Evolutionary conservation across 371 early-diverging fungal genomes (phyloP).

Genomic region (Nosema muscidifuracis): DNA sequence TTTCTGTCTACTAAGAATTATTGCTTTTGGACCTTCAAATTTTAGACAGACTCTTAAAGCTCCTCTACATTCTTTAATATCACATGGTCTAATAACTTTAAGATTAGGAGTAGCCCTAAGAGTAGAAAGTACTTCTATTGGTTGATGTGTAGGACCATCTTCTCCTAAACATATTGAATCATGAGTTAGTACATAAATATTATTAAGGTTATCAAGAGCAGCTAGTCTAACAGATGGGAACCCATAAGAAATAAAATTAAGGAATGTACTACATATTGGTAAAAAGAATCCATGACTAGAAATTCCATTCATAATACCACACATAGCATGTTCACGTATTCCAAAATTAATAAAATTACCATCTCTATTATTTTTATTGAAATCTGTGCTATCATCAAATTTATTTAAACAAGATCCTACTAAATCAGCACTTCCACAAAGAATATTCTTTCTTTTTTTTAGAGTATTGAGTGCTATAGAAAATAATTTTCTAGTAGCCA

Average conservation of each 20-base stretch:
- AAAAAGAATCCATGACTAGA: slow-evolving; percentile 73
- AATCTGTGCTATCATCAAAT: slow-evolving; percentile 82
- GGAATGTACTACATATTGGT: slow-evolving; percentile 85
- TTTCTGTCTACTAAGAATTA: slow-evolving; percentile 86
- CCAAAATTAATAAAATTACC: slow-evolving; percentile 89
- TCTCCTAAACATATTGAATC: slow-evolving; percentile 93
- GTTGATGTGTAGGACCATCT: slow-evolving; percentile 98
- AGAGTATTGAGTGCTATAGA: slow-evolving; percentile 74
- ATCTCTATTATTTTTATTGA: slow-evolving; percentile 65
- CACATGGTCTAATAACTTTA: slow-evolving; percentile 79
- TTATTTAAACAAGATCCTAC: slow-evolving; percentile 88
- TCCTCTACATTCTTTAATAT: slow-evolving; percentile 75
- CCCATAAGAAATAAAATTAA: slow-evolving; percentile 80
- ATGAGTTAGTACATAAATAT: slow-evolving; percentile 93
- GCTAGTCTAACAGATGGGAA: slow-evolving; percentile 80
- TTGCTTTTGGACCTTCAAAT: slow-evolving; percentile 70
- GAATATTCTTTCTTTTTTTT: slow-evolving; percentile 70
- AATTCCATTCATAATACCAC: slow-evolving; percentile 85
- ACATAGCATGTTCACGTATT: slow-evolving; percentile 98
- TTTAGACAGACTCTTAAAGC: slow-evolving; percentile 52
- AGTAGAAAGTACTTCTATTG: slow-evolving; percentile 86
- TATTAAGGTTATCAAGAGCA: slow-evolving; percentile 75
- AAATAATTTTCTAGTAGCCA: slow-evolving; percentile 58
- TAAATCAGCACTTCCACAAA: slow-evolving; percentile 97
- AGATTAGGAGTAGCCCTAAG: slow-evolving; percentile 87